Base-by-base conservation (phyloP, 495 filamentous ascomycete genomes). In the Penicillium ucsense region DNA sequence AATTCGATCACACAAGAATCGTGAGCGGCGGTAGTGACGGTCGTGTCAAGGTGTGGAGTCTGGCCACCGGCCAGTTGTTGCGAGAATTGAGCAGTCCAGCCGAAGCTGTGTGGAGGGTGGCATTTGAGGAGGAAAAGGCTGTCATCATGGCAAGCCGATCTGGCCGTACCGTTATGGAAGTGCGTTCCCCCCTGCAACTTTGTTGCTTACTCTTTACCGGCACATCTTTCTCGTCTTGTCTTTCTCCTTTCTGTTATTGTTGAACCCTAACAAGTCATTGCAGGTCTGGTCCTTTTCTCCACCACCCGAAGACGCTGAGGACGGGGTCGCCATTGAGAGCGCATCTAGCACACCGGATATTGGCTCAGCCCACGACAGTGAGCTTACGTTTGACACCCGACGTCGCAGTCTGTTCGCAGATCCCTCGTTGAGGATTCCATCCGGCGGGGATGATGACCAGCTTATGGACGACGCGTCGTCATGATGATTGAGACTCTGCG, bases 51-150 rank as follows among this genome's bases (percentile, higher is more conserved):
- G 86, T 98, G 36, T 98, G 92, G 92, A 91, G 94, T 67, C 71
- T 96, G 34, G 85, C 88, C 66, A 89, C 85, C 3, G 94, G 94
- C 10, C 81, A 82, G 31, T 73, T 94, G n/a, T 83, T 97, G 27
- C 82, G 92, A 30, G 92, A 98, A 67, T 78, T 98, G 8, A 88
- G 88, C 6, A 76, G 82, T 10, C 89, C 89, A 8, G 88, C 90
- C 2, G 89, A 98, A 55, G 89, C 89, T 6, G 92, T 98, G 3
- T 98, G 92, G 92, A 77, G 94, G 43, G 92, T 97, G 30, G 94
- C 92, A 2, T 97, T 98, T 62, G 92, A 98, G 62, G 90, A 94
- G 43, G 94, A 98, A 66, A 96, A 95, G 60, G 91, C 89, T 45
- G 89, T 98, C 11, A 89, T 96, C 35, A 89, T 98, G 79, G 91